Conservation (phyloP, 2,329 filamentous ascomycete species). For the Colletotrichum horii region DNA sequence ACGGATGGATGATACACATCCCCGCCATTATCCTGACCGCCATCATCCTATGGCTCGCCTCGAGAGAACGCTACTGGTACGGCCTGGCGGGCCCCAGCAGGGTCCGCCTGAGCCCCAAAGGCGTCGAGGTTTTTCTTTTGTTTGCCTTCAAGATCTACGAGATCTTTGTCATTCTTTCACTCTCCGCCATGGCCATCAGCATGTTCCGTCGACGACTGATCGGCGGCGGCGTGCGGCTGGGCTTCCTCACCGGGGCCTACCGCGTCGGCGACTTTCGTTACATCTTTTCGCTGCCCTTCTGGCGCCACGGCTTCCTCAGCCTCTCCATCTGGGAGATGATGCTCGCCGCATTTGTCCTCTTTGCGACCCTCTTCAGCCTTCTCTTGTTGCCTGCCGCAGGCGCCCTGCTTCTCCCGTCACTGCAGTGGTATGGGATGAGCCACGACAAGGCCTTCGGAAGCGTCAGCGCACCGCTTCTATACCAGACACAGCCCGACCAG, state of each 20-base stretch:
- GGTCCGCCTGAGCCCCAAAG: background rate
- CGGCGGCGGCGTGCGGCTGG: rapidly evolving
- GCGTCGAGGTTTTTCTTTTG: background rate
- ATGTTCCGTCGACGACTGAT: background rate
- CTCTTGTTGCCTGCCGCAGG: background rate
- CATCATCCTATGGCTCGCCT: background rate
- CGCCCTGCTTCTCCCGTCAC: background rate
- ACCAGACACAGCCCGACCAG: background rate
- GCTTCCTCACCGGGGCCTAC: background rate
- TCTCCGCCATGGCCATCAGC: background rate
- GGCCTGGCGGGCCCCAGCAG: background rate
- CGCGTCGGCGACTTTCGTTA: background rate
- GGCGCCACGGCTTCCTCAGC: background rate
- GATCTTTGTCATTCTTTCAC: background rate
- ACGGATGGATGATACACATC: background rate
- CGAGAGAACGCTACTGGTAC: background rate
- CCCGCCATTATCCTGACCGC: background rate
- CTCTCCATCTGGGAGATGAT: background rate
- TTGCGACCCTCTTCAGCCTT: background rate
- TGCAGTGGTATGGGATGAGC: background rate
- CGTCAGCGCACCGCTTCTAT: background rate
- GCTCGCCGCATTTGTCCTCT: background rate
- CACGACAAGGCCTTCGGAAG: background rate
- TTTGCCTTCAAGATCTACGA: background rate
- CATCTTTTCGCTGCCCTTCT: background rate